phyloP scores from a whole-genome alignment of 2,329 filamentous ascomycete species.

The Oidium heveae region DNA sequence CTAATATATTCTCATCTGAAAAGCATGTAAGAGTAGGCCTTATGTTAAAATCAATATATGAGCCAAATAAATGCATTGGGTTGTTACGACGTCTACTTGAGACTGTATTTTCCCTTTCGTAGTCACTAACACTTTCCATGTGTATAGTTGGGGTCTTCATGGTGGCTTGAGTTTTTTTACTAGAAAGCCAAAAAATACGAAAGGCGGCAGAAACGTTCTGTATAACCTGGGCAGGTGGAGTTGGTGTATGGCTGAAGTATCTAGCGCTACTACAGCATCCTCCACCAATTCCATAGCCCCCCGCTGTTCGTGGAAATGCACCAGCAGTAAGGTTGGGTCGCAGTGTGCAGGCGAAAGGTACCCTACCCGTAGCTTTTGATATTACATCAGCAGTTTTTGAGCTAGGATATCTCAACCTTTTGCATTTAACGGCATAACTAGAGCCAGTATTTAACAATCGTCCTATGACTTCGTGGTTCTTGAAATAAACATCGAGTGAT shows the following conservation, averaged over 20 bases:
- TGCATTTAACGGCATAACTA: constrained; percentile 17
- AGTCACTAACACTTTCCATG: too few relatives aligned
- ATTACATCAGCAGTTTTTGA: constrained; percentile 30
- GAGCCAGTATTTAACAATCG: constrained; percentile 14
- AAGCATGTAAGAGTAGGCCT: too few relatives aligned
- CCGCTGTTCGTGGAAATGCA: constrained; percentile 57
- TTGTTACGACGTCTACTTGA: too few relatives aligned
- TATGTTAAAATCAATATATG: too few relatives aligned
- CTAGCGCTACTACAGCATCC: constrained; percentile 45
- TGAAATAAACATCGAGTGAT: too few relatives aligned
- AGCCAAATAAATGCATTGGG: too few relatives aligned
- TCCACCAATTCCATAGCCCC: constrained; percentile 61
- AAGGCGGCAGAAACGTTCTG: constrained; percentile 89
- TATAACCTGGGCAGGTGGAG: constrained; percentile 67
- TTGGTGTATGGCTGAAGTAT: constrained; percentile 76
- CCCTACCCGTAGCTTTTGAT: constrained; percentile 40
- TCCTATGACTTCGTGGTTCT: constrained; percentile 3
- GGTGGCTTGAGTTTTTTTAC: constrained; percentile 29
- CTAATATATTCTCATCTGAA: too few relatives aligned
- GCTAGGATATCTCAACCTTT: constrained; percentile 20
- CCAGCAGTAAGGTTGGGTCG: constrained; percentile 84
- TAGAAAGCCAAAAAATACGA: constrained; percentile 71
- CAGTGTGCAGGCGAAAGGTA: constrained; percentile 70
- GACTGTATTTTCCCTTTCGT: too few relatives aligned
- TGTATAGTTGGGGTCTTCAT: too few relatives aligned